Base-by-base conservation (phyloP, 192 early-diverging fungal species). In the Umbelopsis ramanniana region DNA sequence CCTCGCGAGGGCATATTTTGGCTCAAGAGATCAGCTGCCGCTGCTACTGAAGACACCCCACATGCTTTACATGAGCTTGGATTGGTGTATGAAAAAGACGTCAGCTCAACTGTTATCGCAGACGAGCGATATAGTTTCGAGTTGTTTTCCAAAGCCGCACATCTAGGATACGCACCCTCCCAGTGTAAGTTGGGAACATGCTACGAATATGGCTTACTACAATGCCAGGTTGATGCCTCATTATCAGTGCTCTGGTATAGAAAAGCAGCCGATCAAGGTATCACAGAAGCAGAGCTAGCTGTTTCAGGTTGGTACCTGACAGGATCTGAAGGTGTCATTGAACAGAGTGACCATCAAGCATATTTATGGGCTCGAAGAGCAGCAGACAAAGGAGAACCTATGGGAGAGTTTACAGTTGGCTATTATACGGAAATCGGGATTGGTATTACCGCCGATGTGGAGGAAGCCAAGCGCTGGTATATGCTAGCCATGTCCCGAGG, bases 221-320 rank as follows among this genome's bases (percentile, higher is more conserved):
- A 84, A 24, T 92, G 94, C 69, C 91, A 93, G 1, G 82, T 95
- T 4, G 94, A 98, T 71, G 89, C 98, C 6, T 83, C 93, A 23
- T 83, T 91, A 60, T 97, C 95, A 26, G 97, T 99, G 76, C 91
- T 91, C 2, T 99, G 96, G 95, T 99, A 98, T 87, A 93, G 93
- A 35, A 85, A 87, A 7, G 97, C 97, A 2, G 98, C 97, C 8
- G 94, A 97, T 74, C 92, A 96, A 79, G 90, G 92, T 14, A 91
- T 98, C 73, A 77, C 92, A 4, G 97, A 98, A 37, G 91, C 94
- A 8, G 97, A 98, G 76, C 83, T 99, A 46, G 96, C 95, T 19
- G 84, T 99, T n/a, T 96, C 97, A 3, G 98, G 97, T 21, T 99
- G 98, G 98, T 99, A 98, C 76, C 80, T 99, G 72, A 98, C 97